Base-by-base conservation (phyloP, 2,329 filamentous ascomycete genomes). In the Pyrenophora seminiperda region DNA sequence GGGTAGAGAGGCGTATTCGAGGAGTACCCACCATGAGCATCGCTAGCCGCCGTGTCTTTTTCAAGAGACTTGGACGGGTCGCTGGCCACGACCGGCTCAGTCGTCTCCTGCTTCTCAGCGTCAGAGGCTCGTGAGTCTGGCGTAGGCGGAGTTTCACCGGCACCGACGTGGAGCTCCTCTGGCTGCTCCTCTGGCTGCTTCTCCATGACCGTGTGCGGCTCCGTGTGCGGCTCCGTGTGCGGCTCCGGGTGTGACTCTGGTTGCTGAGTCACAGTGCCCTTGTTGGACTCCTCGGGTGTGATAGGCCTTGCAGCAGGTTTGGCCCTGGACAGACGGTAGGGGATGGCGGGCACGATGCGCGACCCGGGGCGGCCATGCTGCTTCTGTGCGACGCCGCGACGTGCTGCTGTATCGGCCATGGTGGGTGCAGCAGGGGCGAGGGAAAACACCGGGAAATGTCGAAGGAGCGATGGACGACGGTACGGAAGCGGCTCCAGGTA, bases 401-500 rank as follows among this genome's bases (percentile, higher is more conserved):
- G 50, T 45, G 65, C 58, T 45, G 65, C 58, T 38, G 65, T 51
- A 30, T 66, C 59, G 60, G 65, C 61, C 51, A 51, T 51, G 38
- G 14, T 41, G 30, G 47, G 10, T 33, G 19, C n/a, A 22, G 27
- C 22, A 29, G 10, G 41, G 22, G 40, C 40, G 14, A 18, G n/a
- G 18, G 17, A 27, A 30, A 15, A 24, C 19, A 13, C 22, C 7
- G 37, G 24, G n/a, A 5, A 14, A 37, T 36, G 18, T 31, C 17
- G 52, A 27, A 22, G 29, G 39, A 32, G 37, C 37, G 33, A 30
- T 4, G 39, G 41, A 44, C n/a, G 34, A 32, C 29, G n/a, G n/a
- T 50, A 54, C 50, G 52, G 56, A 53, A 71, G 72, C 71, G 68
- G 67, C 71, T 75, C 72, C 72, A 75, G 71, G 71, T 72, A 75